A percentile compares a stretch with the other conserved stretches of the same genome.
These are phyloP conservation scores for Pseudevernia furfuracea DNA, from an alignment of 495 filamentous ascomycete species.

Conservation along the genomic window DNA sequence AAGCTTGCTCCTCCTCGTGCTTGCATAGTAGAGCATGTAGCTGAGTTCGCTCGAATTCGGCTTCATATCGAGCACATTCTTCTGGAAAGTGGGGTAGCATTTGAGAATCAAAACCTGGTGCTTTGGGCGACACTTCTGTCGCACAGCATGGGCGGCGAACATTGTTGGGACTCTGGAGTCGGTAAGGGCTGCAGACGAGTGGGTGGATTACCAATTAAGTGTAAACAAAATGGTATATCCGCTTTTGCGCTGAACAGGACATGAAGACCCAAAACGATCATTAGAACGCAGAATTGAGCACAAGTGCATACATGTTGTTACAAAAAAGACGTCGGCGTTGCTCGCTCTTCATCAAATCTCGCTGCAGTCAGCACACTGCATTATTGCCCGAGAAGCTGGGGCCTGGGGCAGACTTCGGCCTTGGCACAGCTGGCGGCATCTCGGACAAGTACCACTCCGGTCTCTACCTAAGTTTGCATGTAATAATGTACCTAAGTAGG, in stretches of 20 bases:
- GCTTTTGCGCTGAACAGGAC: constrained; percentile 3
- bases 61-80: constrained; percentile 80
- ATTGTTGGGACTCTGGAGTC: background rate
- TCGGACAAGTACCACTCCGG: background rate
- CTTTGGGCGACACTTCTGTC: constrained; percentile 68
- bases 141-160: constrained; percentile 48
- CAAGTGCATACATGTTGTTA: background rate
- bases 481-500: too few relatives aligned
- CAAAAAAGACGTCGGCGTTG: constrained; percentile 1
- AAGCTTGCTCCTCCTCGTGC: constrained; percentile 84
- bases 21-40: constrained; percentile 91
- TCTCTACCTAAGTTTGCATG: too few relatives aligned
- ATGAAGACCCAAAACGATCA: background rate
- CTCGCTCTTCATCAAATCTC: background rate
- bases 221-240: constrained; percentile 1
- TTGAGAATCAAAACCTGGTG: constrained; percentile 89
- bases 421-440: background rate
- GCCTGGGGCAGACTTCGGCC: background rate
- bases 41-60: constrained; percentile 91
- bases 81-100: constrained; percentile 85
- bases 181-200: background rate
- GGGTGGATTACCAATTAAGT: background rate
- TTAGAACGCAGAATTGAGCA: background rate
- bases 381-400: background rate
- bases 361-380: background rate